A percentile compares a stretch with the other conserved stretches of the same genome.
Conservation (phyloP, 129 eudicot genomes). For the Chrysanthemum lavandulifolium region DNA sequence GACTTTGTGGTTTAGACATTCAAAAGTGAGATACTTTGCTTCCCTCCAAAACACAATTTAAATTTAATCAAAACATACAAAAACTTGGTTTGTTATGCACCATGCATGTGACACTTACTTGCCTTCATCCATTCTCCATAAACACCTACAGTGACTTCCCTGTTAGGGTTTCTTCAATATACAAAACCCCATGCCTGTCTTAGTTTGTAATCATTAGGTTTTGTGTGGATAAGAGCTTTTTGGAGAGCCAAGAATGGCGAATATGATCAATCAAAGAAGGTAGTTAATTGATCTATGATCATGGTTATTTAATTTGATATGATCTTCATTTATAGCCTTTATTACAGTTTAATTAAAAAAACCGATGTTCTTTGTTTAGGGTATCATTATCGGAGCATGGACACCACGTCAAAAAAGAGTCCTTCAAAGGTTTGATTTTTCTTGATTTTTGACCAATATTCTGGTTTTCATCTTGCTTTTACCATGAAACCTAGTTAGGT, state of each 20-base stretch:
- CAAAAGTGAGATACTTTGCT: slow-evolving; percentile 33
- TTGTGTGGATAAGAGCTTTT: background rate
- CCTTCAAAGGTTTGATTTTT: slow-evolving; percentile 30
- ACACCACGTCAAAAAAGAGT: slow-evolving; percentile 27
- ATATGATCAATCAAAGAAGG: slow-evolving; percentile 39
- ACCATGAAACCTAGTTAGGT: background rate
- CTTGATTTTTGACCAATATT: background rate
- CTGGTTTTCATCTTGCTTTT: background rate
- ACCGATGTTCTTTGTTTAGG: slow-evolving; percentile 26
- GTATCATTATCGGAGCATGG: slow-evolving; percentile 31
- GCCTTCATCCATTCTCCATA: slow-evolving; percentile 28
- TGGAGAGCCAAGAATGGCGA: slow-evolving; percentile 19
- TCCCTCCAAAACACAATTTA: background rate
- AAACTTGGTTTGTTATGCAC: slow-evolving; percentile 15
- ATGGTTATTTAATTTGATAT: background rate
- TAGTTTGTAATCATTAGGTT: slow-evolving; percentile 19
- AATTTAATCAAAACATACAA: slow-evolving; percentile 11
- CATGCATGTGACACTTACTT: slow-evolving; percentile 33
- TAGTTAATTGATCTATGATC: background rate
- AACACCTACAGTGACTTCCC: slow-evolving; percentile 27
- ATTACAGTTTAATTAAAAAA: background rate
- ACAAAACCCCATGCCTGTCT: slow-evolving; percentile 20
- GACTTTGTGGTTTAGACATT: slow-evolving; percentile 28
- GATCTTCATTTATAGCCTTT: slow-evolving; percentile 10
- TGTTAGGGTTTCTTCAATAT: slow-evolving; percentile 28